These are phyloP conservation scores for Teunomyces stri DNA, from an alignment of 805 yeast genomes.

Conservation along the genomic window DNA sequence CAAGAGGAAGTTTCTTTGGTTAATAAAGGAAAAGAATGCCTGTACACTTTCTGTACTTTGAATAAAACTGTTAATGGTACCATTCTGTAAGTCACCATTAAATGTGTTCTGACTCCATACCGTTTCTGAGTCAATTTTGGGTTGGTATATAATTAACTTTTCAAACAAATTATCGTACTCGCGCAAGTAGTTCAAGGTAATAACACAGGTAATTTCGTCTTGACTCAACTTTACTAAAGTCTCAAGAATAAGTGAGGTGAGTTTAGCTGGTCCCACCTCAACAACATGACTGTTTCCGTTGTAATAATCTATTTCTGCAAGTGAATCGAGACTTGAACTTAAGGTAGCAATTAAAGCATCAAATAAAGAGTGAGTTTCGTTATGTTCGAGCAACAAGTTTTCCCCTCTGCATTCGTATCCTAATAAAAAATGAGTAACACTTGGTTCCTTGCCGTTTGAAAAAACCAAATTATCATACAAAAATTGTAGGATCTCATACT, in stretches of 20 bases:
- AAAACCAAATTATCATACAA: slow-evolving; percentile 47
- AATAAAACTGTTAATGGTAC: slow-evolving; percentile 30
- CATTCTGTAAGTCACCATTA: slow-evolving; percentile 34
- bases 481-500: slow-evolving; percentile 59
- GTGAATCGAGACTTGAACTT: slow-evolving; percentile 42
- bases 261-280: slow-evolving; percentile 52
- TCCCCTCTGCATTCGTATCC: slow-evolving; percentile 60
- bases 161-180: slow-evolving; percentile 48
- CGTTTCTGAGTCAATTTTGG: slow-evolving; percentile 53
- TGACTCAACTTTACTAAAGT: slow-evolving; percentile 61
- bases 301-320: slow-evolving; percentile 37
- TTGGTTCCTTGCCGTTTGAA: slow-evolving; percentile 39
- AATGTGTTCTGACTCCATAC: slow-evolving; percentile 53
- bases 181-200: slow-evolving; percentile 54
- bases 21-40: slow-evolving; percentile 59
- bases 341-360: slow-evolving; percentile 51
- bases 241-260: slow-evolving; percentile 59
- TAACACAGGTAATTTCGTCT: slow-evolving; percentile 50
- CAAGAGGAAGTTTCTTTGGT: slow-evolving; percentile 57
- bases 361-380: slow-evolving; percentile 55
- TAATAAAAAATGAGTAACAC: slow-evolving; percentile 70
- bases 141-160: slow-evolving; percentile 49
- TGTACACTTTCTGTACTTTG: slow-evolving; percentile 38
- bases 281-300: slow-evolving; percentile 33
- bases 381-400: slow-evolving; percentile 39